Conservation (phyloP, 495 filamentous ascomycete species). For the Tuber melanosporum region DNA sequence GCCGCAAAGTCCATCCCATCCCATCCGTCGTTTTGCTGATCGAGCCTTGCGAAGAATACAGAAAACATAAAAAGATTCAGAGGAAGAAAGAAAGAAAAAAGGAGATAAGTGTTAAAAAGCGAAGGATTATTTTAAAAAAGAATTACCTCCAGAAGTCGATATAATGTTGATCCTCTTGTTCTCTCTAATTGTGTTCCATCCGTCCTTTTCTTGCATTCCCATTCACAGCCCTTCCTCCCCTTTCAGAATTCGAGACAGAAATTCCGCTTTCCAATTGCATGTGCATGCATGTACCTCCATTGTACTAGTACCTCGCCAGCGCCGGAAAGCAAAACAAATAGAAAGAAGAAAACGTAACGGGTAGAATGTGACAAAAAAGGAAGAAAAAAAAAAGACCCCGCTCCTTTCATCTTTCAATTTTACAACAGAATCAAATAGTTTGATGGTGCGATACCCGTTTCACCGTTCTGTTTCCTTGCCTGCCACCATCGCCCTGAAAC, state of each 20-base stretch:
- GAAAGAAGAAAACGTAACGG: conserved; percentile 18
- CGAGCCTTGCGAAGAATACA: background rate
- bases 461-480: conserved; percentile 86
- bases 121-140: background rate
- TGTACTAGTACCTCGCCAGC: background rate
- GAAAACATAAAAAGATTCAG: background rate
- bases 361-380: conserved; percentile 22
- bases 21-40: background rate
- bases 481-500: conserved; percentile 99
- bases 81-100: background rate
- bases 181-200: background rate
- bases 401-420: conserved; percentile 29
- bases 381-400: conserved; percentile 14
- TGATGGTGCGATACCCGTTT: conserved; percentile 93
- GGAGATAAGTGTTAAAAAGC: background rate
- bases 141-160: background rate
- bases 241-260: background rate
- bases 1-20: background rate
- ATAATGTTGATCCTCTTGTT: background rate
- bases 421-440: conserved; percentile 97
- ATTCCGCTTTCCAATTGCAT: background rate
- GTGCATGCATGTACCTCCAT: background rate
- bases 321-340: conserved; percentile 15
- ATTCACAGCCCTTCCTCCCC: background rate
- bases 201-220: background rate